A percentile compares a stretch with the other conserved stretches of the same genome.
Conservation (phyloP, 1,139 yeast genomes). For the Debaryomyces psychrophilus region DNA sequence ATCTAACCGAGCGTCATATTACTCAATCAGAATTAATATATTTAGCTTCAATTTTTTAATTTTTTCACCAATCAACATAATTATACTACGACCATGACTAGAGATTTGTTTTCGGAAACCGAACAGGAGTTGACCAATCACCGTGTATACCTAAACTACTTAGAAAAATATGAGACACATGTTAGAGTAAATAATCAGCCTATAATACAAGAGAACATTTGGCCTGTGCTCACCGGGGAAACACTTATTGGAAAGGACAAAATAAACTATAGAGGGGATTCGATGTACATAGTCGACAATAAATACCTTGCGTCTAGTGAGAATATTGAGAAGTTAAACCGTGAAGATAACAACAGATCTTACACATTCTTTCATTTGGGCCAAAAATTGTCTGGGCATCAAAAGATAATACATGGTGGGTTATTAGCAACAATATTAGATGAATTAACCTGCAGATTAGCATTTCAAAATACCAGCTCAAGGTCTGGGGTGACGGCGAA, state of each 20-base stretch:
- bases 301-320: constrained; percentile 25
- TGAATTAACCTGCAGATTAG: constrained; percentile 56
- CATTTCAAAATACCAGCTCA: constrained; percentile 49
- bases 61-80: background rate
- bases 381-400: constrained; percentile 49
- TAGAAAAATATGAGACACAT: constrained; percentile 3
- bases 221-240: constrained; percentile 42
- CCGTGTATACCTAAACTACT: background rate
- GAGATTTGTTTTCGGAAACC: background rate
- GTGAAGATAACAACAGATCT: constrained; percentile 23
- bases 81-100: background rate
- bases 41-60: background rate
- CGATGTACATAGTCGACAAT: constrained; percentile 41
- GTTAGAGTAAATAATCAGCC: constrained; percentile 1
- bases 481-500: constrained; percentile 51
- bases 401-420: constrained; percentile 59
- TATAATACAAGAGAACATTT: constrained; percentile 26
- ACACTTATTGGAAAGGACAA: constrained; percentile 41
- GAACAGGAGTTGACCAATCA: background rate
- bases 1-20: background rate
- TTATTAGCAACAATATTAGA: constrained; percentile 56
- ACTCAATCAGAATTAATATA: too few species aligned
- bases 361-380: constrained; percentile 52
- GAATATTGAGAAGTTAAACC: constrained; percentile 16
- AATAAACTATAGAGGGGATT: constrained; percentile 38